Percentiles rank a stretch among this genome's conserved stretches.
phyloP scores from a whole-genome alignment of 768 basidiomycete genomes.

The Mycena vitilis region DNA sequence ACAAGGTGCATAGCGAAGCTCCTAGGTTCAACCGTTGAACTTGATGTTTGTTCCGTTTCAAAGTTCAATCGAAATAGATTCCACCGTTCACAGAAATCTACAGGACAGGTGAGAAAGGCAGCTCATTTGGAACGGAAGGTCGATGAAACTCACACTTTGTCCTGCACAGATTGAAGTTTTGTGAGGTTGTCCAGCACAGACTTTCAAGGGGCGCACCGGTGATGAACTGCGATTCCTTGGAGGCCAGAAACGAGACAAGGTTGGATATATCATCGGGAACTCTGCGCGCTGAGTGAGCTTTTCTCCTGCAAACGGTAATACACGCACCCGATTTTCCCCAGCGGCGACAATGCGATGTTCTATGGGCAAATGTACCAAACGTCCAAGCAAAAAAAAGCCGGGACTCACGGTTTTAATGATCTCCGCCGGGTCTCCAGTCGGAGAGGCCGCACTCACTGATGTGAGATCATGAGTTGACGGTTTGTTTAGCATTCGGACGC shows the following conservation, averaged over 20 bases:
- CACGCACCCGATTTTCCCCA: constrained; percentile 14
- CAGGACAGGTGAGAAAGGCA: background rate
- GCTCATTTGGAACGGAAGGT: background rate
- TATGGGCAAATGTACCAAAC: background rate
- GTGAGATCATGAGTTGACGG: background rate
- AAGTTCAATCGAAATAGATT: constrained; percentile 16
- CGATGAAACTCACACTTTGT: constrained; percentile 13
- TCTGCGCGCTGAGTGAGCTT: constrained; percentile 6
- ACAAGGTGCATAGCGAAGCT: too few relatives aligned
- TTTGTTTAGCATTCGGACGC: background rate
- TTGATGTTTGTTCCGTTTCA: too few relatives aligned
- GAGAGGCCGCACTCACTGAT: constrained; percentile 12
- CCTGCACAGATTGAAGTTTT: background rate
- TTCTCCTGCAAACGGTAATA: background rate
- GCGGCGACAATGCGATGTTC: constrained; percentile 6
- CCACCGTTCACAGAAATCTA: constrained; percentile 24
- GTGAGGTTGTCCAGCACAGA: background rate
- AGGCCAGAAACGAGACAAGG: constrained; percentile 47
- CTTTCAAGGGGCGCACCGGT: too few relatives aligned
- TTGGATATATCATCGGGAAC: constrained; percentile 40
- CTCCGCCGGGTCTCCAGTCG: constrained; percentile 19
- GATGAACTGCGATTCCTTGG: constrained; percentile 43
- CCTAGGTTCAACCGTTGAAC: too few relatives aligned
- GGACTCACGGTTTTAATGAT: constrained; percentile 18
- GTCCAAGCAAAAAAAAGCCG: background rate